Conservation (phyloP, 495 filamentous ascomycete species). For the Aspergillus baeticus region DNA sequence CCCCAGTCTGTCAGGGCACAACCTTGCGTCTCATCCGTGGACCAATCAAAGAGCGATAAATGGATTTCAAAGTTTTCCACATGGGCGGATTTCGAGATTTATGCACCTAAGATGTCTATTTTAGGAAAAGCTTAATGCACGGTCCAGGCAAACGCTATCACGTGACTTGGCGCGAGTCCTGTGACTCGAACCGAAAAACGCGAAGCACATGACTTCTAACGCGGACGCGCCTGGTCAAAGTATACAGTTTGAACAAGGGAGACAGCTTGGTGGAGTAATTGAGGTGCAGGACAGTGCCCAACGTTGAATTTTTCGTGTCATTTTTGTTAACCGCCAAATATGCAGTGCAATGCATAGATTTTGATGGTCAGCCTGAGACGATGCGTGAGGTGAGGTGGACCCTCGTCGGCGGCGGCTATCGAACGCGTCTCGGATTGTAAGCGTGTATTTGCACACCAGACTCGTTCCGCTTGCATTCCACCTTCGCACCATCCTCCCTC, state of each 20-base stretch:
- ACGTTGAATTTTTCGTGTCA: background rate
- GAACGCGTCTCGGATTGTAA: slow-evolving; percentile 51
- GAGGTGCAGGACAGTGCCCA: background rate
- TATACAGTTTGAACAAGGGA: background rate
- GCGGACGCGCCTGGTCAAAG: slow-evolving; percentile 18
- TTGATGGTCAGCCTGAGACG: slow-evolving; percentile 12
- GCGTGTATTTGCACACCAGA: slow-evolving; percentile 48
- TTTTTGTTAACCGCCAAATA: background rate
- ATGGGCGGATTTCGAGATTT: background rate
- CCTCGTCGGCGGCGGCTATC: slow-evolving; percentile 45
- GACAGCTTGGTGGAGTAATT: background rate
- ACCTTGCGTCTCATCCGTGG: too few relatives aligned
- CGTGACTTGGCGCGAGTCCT: slow-evolving; percentile 25
- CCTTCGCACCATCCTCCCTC: slow-evolving; percentile 33
- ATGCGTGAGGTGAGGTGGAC: slow-evolving; percentile 34
- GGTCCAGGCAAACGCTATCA: slow-evolving; percentile 11
- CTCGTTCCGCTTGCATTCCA: slow-evolving; percentile 41
- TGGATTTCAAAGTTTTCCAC: slow-evolving; percentile 7
- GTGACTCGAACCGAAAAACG: slow-evolving; percentile 22
- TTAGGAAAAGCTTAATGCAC: slow-evolving; percentile 12
- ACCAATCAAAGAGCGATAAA: slow-evolving; percentile 16
- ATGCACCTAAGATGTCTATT: slow-evolving; percentile 17
- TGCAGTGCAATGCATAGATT: slow-evolving; percentile 20
- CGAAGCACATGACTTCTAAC: slow-evolving; percentile 18
- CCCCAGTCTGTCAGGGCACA: too few relatives aligned